phyloP scores from a whole-genome alignment of 306 rosid species.

The Trifolium fragiferum region DNA sequence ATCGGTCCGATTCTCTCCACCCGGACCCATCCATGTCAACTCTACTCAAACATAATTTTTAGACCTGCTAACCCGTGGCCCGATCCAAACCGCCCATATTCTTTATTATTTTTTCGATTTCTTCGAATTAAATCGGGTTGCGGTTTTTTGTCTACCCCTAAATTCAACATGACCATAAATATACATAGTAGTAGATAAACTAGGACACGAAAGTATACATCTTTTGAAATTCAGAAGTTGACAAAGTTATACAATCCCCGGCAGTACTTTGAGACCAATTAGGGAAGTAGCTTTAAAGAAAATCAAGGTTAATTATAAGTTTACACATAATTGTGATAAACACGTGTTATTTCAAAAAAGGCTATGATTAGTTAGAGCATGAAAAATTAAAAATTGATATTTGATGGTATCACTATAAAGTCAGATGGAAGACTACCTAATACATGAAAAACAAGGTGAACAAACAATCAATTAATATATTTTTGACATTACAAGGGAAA shows the following conservation, averaged over 20 bases:
- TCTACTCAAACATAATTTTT: too few species aligned
- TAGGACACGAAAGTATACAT: too few species aligned
- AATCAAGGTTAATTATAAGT: background rate
- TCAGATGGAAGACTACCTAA: slow-evolving; percentile 62
- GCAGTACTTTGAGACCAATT: slow-evolving; percentile 19
- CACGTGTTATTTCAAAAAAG: slow-evolving; percentile 15
- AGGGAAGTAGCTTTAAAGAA: background rate
- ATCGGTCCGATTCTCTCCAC: too few species aligned
- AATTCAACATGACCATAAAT: too few species aligned
- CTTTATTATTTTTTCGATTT: too few species aligned
- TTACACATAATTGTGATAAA: background rate
- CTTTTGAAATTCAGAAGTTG: slow-evolving; percentile 21
- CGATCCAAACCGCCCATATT: too few species aligned
- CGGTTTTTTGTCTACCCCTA: too few species aligned
- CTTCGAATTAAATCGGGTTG: too few species aligned
- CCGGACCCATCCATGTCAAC: too few species aligned
- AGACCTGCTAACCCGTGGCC: too few species aligned
- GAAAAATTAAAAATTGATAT: slow-evolving; percentile 34
- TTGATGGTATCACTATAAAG: slow-evolving; percentile 33
- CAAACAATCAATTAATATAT: slow-evolving; percentile 3
- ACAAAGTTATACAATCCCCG: background rate
- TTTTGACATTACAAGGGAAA: slow-evolving; percentile 24
- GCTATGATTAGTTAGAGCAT: slow-evolving; percentile 43
- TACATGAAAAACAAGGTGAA: slow-evolving; percentile 35
- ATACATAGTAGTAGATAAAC: too few species aligned